phyloP scores from a whole-genome alignment of 768 basidiomycete species.

The Rhodotorula graminis region DNA sequence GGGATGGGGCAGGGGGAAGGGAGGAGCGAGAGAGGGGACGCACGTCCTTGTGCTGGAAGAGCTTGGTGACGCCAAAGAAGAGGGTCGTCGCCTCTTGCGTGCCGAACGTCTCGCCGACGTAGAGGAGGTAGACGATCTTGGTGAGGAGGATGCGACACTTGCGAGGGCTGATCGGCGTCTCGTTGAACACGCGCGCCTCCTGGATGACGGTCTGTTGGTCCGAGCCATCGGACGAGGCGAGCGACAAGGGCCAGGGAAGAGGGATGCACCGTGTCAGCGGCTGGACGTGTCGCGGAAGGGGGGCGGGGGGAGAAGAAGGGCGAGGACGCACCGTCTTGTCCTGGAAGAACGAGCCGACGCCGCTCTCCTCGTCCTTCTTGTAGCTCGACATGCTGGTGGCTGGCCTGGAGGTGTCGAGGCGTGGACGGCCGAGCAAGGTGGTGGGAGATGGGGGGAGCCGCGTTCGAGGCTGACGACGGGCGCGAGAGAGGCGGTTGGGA shows the following conservation, averaged over 20 bases:
- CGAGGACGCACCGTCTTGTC: constrained; percentile 37
- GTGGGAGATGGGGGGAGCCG: constrained; percentile 1
- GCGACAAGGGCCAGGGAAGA: not conserved
- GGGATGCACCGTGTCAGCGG: not conserved
- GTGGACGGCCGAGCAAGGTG: not conserved
- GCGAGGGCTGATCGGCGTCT: constrained; percentile 94
- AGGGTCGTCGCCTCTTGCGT: constrained; percentile 95
- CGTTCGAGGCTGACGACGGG: not conserved
- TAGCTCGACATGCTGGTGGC: constrained; percentile 57
- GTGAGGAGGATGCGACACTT: constrained; percentile 95
- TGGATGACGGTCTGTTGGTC: constrained; percentile 72
- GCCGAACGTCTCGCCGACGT: constrained; percentile 88
- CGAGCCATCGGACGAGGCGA: not conserved
- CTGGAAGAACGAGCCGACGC: constrained; percentile 75
- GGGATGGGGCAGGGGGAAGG: too few relatives aligned
- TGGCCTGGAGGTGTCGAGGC: not conserved
- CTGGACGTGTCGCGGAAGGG: constrained; percentile 10
- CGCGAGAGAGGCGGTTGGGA: too few relatives aligned
- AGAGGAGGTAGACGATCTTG: constrained; percentile 90
- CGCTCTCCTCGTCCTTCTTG: constrained; percentile 93
- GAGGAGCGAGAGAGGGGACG: constrained; percentile 48
- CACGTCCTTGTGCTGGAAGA: constrained; percentile 99
- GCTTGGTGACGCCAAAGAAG: constrained; percentile 97
- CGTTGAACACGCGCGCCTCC: constrained; percentile 98
- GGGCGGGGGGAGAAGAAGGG: not conserved